A percentile compares a stretch with the other conserved stretches of the same genome.
phyloP scores from a whole-genome alignment of 208 protist species.

The Trypanosoma scelopori region DNA sequence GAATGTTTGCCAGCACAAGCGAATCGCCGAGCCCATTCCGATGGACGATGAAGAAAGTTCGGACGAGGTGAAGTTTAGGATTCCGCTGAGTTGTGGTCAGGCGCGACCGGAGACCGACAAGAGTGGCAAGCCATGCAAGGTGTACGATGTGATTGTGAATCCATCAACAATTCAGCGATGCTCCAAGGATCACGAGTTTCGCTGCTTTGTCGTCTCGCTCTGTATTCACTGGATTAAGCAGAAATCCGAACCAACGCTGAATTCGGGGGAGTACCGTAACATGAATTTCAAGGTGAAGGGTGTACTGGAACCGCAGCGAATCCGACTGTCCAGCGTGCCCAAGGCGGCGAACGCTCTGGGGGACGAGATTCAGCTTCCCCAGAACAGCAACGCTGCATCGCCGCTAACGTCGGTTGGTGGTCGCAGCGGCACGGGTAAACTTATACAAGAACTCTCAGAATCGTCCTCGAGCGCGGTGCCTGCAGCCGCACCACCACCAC shows the following conservation, averaged over 20 bases:
- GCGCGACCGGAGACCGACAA: conserved; percentile 84
- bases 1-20: conserved; percentile 85
- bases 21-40: conserved; percentile 86
- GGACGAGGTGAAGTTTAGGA: conserved; percentile 75
- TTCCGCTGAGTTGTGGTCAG: conserved; percentile 88
- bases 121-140: conserved; percentile 79
- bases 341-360: conserved; percentile 73
- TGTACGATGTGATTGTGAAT: conserved; percentile 92
- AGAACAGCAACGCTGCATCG: conserved; percentile 33
- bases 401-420: conserved; percentile 51
- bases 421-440: conserved; percentile 41
- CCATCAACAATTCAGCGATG: conserved; percentile 72
- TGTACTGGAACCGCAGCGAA: conserved; percentile 81
- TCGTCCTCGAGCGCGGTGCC: conserved; percentile 8
- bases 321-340: conserved; percentile 57
- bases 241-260: conserved; percentile 88
- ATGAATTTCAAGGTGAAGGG: conserved; percentile 90
- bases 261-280: conserved; percentile 82
- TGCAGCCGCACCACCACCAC: background rate
- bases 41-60: conserved; percentile 42
- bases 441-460: conserved; percentile 58
- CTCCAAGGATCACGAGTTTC: conserved; percentile 76
- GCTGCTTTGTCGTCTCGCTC: conserved; percentile 81
- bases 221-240: conserved; percentile 92
- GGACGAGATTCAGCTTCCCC: conserved; percentile 83